Conservation (phyloP, 2,329 filamentous ascomycete genomes). For the Cryphonectria parasitica region DNA sequence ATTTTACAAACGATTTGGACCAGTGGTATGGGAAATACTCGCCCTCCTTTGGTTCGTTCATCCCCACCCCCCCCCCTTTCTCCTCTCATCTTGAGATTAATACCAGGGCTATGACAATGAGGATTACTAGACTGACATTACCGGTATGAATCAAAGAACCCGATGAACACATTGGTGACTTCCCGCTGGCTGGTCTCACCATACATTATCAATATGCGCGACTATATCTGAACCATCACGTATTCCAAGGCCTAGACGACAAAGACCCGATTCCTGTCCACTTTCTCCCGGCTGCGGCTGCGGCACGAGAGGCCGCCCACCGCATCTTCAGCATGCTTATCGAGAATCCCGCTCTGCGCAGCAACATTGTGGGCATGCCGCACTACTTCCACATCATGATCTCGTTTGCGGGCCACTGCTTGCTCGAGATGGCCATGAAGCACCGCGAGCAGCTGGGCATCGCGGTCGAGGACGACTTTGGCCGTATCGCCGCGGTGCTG, state of each 20-base stretch:
- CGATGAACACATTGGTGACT: neutral
- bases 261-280: neutral
- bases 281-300: neutral
- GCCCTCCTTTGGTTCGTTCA: neutral
- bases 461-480: neutral
- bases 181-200: slow-evolving; percentile 9
- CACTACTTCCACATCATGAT: slow-evolving; percentile 15
- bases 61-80: no score
- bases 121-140: neutral
- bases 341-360: neutral
- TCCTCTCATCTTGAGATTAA: neutral
- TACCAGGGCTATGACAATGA: neutral
- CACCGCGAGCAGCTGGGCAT: slow-evolving; percentile 7
- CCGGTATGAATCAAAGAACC: neutral
- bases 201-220: slow-evolving; percentile 6
- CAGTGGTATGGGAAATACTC: slow-evolving; percentile 11
- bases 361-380: slow-evolving; percentile 8
- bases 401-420: slow-evolving; percentile 7
- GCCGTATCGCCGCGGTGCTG: neutral
- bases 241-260: slow-evolving; percentile 3
- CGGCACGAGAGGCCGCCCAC: neutral
- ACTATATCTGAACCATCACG: neutral
- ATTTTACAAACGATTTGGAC: neutral
- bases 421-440: slow-evolving; percentile 1
- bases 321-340: neutral